phyloP scores from a whole-genome alignment of 352 stramenopile species.

The Globisporangium echinulatum region DNA sequence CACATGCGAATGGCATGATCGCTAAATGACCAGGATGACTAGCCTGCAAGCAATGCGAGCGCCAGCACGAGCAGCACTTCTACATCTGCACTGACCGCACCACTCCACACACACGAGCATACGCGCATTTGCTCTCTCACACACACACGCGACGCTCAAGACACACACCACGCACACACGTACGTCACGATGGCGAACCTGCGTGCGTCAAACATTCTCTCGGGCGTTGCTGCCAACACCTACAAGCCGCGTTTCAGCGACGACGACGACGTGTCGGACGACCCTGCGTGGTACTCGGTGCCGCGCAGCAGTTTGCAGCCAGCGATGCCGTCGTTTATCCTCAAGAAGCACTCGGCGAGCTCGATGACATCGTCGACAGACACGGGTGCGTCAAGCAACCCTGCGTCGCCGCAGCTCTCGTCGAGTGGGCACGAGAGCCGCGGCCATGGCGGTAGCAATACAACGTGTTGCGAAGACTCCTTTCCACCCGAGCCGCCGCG shows the following conservation, averaged over 20 bases:
- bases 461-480: conserved; percentile 15
- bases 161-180: no score
- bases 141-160: no score
- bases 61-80: no score
- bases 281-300: conserved; percentile 64
- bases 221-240: background rate
- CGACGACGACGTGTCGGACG: conserved; percentile 62
- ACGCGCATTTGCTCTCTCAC: no score
- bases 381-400: conserved; percentile 11
- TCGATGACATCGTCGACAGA: conserved; percentile 22
- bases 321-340: conserved; percentile 38
- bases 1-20: no score
- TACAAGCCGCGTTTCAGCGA: conserved; percentile 16
- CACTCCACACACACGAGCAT: no score
- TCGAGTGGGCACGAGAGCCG: background rate
- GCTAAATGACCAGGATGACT: no score
- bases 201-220: background rate
- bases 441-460: background rate
- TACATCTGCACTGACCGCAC: no score
- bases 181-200: background rate
- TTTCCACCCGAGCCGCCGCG: conserved; percentile 16
- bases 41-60: no score
- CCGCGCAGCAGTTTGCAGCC: conserved; percentile 53
- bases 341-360: conserved; percentile 52
- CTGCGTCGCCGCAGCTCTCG: conserved; percentile 3